These are phyloP conservation scores for Aspergillus niger DNA, from an alignment of 2,329 filamentous ascomycete genomes.

Conservation along the genomic window DNA sequence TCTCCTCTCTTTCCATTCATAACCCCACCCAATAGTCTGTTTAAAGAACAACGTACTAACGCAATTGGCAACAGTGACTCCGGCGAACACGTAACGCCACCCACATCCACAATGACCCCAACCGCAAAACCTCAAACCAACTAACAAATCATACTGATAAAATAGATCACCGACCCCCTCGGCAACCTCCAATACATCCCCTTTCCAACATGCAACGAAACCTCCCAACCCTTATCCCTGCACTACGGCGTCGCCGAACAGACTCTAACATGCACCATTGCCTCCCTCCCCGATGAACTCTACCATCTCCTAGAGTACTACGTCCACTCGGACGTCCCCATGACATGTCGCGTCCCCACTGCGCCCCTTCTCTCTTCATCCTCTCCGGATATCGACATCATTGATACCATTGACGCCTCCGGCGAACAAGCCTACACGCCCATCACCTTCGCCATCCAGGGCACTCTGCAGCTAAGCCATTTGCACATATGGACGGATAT, in stretches of 20 bases:
- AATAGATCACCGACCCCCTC: slow-evolving; percentile 69
- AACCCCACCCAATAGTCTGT: no score
- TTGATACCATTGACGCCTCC: slow-evolving; percentile 43
- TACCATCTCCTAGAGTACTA: slow-evolving; percentile 75
- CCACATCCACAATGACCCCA: background rate
- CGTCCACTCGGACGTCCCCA: slow-evolving; percentile 91
- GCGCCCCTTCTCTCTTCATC: slow-evolving; percentile 56
- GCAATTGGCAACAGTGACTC: slow-evolving; percentile 26
- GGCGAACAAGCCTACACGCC: slow-evolving; percentile 60
- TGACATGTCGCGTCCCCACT: slow-evolving; percentile 85
- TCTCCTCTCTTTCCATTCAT: background rate
- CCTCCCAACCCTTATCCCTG: slow-evolving; percentile 76
- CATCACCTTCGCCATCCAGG: slow-evolving; percentile 83
- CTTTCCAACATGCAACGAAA: slow-evolving; percentile 90
- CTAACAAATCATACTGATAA: slow-evolving; percentile 5
- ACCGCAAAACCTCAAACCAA: slow-evolving; percentile 1
- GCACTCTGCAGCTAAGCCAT: slow-evolving; percentile 84
- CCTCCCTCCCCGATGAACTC: slow-evolving; percentile 54
- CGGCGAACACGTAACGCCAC: slow-evolving; percentile 33
- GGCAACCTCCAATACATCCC: slow-evolving; percentile 90
- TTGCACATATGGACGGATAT: slow-evolving; percentile 87
- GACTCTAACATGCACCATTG: slow-evolving; percentile 62
- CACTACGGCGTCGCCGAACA: slow-evolving; percentile 69
- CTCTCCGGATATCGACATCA: slow-evolving; percentile 40
- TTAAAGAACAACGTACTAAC: background rate